Evolutionary conservation across 2,329 filamentous ascomycete species (phyloP).

Genomic region (Paecilomyces sp.): DNA sequence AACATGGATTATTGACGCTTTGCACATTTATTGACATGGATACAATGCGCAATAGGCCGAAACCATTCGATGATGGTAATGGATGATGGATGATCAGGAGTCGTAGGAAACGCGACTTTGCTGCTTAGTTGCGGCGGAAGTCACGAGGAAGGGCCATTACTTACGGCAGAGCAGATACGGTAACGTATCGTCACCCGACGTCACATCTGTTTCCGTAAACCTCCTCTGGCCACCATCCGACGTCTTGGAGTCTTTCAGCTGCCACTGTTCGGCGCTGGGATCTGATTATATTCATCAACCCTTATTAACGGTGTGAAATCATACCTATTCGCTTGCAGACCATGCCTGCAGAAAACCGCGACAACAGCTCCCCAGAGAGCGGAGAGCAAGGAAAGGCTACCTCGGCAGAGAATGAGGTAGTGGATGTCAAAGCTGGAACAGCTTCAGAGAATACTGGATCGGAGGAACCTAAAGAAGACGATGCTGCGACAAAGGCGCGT

Average conservation of each 20-base stretch:
- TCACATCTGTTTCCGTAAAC: neutral
- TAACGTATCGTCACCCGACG: neutral
- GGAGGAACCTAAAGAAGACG: conserved; percentile 12
- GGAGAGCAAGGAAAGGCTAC: neutral
- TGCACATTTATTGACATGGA: neutral
- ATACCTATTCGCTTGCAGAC: neutral
- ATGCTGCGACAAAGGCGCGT: conserved; percentile 29
- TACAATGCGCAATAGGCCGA: neutral
- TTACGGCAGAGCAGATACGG: neutral
- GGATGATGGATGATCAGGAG: neutral
- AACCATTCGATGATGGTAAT: neutral
- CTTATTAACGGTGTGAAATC: neutral
- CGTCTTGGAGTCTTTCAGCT: neutral
- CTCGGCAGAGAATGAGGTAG: neutral
- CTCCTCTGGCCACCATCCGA: conserved; percentile 1
- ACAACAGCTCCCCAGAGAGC: neutral
- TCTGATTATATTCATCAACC: neutral
- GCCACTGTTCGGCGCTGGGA: neutral
- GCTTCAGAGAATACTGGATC: neutral
- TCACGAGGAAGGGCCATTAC: neutral
- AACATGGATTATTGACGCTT: neutral
- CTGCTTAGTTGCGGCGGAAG: neutral
- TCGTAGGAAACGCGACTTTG: neutral
- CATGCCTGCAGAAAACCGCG: neutral
- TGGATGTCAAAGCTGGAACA: conserved; percentile 1